Evolutionary conservation across 1,139 yeast species (phyloP), one percentile per base, ranked within the genome.

Genomic region (Magnusiomyces fungicola): DNA sequence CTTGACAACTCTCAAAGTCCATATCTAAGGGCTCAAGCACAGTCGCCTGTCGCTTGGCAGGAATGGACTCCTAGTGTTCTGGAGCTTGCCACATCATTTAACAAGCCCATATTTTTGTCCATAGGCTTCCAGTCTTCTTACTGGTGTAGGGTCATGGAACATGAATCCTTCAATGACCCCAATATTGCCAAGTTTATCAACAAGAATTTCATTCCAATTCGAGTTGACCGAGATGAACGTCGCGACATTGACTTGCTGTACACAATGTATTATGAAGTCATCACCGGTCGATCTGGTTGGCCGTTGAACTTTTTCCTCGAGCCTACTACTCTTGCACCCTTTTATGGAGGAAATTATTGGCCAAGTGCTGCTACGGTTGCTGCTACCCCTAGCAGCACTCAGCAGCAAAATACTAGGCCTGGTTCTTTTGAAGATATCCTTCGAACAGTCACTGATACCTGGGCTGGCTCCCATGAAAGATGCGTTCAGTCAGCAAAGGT

Each of bases 231-330:
- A 18, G 72, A 69, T 46, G 69, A 67, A 46, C 63, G 69, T 10
- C 71, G 71, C 5, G 73, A 67, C 50, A 56, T 69, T 25, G 72
- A 68, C 49, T 56, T 66, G 9, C 64, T 68, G 9, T 68, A 69
- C 53, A 65, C 65, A 65, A 61, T 65, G 64, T 69, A 65, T 51
- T 56, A 69, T 37, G 72, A 69, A 53, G 69, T 66, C 7, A 61
- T 67, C 3, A 55, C 57, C 16, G 71, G 71, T n/a, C 61, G 60
- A 3, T 70, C 71, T 14, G 72, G 72, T n/a, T 69, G 73, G 73
- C 73, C 73, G 1, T 53, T 69, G 47, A 69, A 68, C 50, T 69
- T 65, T 5, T 67, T 69, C 50, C 55, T 69, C 47, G 61, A 62
- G 1, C 73, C 73, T 0, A 63, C 59, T 3, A 50, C 65, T 1